phyloP scores from a whole-genome alignment of 306 rosid genomes.

The Castanea sativa region DNA sequence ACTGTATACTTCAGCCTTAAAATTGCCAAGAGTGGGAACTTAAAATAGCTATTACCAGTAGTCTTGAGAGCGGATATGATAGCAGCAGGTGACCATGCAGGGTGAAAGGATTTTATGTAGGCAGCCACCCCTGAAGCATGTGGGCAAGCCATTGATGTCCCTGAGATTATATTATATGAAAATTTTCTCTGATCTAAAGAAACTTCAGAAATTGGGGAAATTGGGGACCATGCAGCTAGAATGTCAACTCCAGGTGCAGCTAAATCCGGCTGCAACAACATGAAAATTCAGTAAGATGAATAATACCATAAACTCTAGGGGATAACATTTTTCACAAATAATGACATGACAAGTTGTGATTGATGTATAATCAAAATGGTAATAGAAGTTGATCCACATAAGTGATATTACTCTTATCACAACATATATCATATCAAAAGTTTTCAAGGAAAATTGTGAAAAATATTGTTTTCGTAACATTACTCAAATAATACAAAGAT shows the following conservation, averaged over 20 bases:
- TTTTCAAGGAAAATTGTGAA: no score
- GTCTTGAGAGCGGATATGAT: constrained; percentile 48
- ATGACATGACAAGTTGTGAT: no score
- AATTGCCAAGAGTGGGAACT: not conserved
- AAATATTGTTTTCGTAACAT: no score
- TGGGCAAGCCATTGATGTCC: constrained; percentile 64
- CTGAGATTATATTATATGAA: not conserved
- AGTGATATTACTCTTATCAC: no score
- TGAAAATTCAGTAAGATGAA: no score
- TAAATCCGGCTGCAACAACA: constrained; percentile 37
- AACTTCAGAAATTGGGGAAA: not conserved
- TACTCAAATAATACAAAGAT: no score
- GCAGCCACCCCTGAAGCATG: constrained; percentile 46
- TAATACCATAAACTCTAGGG: no score
- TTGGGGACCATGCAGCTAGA: constrained; percentile 42
- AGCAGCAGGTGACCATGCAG: constrained; percentile 50
- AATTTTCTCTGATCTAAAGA: constrained; percentile 21
- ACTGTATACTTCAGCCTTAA: no score
- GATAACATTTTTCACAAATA: no score
- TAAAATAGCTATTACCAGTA: constrained; percentile 23
- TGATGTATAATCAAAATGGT: no score
- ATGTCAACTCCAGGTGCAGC: constrained; percentile 42
- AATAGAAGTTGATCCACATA: no score
- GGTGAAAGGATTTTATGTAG: constrained; percentile 50
- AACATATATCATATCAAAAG: no score